phyloP scores from a whole-genome alignment of 2,329 filamentous ascomycete genomes.

The Verticillium albo-atrum region DNA sequence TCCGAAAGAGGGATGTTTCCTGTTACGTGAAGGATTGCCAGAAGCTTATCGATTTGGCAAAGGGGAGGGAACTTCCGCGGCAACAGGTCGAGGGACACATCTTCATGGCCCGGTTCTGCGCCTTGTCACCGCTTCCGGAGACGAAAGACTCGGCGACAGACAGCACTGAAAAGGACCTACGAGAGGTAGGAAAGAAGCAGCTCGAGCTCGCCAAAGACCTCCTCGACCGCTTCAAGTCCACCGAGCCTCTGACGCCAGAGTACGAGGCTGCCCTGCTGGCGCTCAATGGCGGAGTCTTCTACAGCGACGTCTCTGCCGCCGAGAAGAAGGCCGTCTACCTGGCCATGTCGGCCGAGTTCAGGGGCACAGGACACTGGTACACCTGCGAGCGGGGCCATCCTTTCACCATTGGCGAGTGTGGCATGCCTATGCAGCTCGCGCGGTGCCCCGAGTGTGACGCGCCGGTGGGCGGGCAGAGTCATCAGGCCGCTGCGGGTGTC shows the following conservation, averaged over 20 bases:
- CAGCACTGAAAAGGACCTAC: neutral
- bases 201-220: constrained; percentile 14
- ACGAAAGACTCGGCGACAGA: neutral
- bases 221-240: constrained; percentile 17
- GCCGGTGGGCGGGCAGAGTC: constrained; percentile 49
- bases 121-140: constrained; percentile 28
- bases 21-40: constrained; percentile 32
- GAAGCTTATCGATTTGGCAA: constrained; percentile 32
- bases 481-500: constrained; percentile 47
- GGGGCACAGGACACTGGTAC: constrained; percentile 59
- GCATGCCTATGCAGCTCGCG: constrained; percentile 57
- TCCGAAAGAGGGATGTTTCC: constrained; percentile 17
- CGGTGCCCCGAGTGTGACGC: constrained; percentile 59
- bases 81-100: constrained; percentile 47
- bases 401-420: constrained; percentile 63
- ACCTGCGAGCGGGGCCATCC: constrained; percentile 52
- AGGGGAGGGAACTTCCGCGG: constrained; percentile 25
- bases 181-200: constrained; percentile 9
- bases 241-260: constrained; percentile 33
- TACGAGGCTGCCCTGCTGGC: constrained; percentile 40
- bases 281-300: constrained; percentile 39
- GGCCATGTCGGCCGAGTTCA: constrained; percentile 48
- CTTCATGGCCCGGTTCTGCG: constrained; percentile 42
- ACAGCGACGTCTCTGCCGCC: constrained; percentile 40
- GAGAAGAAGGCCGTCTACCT: constrained; percentile 46